These are phyloP conservation scores for Thelonectria blattea DNA, from an alignment of 2,329 filamentous ascomycete genomes.

Conservation along the genomic window DNA sequence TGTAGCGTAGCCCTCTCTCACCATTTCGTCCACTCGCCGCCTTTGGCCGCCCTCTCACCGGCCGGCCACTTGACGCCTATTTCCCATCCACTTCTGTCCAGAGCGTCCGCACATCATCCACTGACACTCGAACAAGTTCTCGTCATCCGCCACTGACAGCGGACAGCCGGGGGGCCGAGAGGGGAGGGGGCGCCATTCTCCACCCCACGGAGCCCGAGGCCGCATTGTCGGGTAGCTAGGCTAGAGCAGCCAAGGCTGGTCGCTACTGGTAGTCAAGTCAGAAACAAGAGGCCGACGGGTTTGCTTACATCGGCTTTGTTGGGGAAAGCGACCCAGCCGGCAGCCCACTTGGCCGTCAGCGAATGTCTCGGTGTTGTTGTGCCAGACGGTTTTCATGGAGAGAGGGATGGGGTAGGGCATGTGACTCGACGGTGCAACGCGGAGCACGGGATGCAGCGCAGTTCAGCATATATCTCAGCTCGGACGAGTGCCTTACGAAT, in stretches of 20 bases:
- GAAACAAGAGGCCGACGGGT: neutral
- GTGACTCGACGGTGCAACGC: slow-evolving; percentile 8
- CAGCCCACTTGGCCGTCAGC: slow-evolving; percentile 8
- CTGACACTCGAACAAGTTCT: slow-evolving; percentile 34
- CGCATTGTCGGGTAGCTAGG: slow-evolving; percentile 32
- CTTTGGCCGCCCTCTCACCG: slow-evolving; percentile 8
- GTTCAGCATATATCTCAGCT: neutral
- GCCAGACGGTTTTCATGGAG: neutral
- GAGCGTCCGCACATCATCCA: slow-evolving; percentile 26
- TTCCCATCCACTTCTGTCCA: slow-evolving; percentile 18
- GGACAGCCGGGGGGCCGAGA: slow-evolving; percentile 26
- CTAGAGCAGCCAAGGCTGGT: slow-evolving; percentile 15
- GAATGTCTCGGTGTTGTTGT: neutral
- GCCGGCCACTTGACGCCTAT: slow-evolving; percentile 3
- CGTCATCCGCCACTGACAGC: slow-evolving; percentile 25
- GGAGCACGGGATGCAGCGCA: neutral
- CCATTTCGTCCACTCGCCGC: slow-evolving; percentile 7
- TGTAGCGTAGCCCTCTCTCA: slow-evolving; percentile 22
- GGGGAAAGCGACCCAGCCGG: slow-evolving; percentile 4
- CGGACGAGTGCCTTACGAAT: too few relatives aligned
- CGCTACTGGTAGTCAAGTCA: slow-evolving; percentile 15
- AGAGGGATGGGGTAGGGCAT: slow-evolving; percentile 15
- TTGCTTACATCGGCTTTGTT: slow-evolving; percentile 13
- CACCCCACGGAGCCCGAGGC: slow-evolving; percentile 32
- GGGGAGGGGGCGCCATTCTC: slow-evolving; percentile 36